A percentile compares a stretch with the other conserved stretches of the same genome.
Conservation (phyloP, 306 rosid genomes). For the Cicer judaicum region DNA sequence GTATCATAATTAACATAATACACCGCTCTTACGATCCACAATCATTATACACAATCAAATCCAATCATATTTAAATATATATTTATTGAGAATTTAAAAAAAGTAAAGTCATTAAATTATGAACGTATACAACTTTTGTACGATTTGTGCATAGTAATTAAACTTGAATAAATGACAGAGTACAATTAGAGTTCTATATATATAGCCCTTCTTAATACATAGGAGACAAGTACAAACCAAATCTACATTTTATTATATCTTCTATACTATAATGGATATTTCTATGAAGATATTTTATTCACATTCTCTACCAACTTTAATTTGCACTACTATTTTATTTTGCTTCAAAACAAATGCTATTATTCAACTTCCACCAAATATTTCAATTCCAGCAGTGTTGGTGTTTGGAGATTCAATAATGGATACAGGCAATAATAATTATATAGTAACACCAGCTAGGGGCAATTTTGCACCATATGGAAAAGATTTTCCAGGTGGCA, state of each 20-base stretch:
- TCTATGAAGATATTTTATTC: conserved; percentile 11
- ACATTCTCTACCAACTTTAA: background rate
- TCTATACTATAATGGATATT: background rate
- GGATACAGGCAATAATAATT: conserved; percentile 82
- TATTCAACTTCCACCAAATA: conserved; percentile 48
- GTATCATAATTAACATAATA: too few relatives aligned
- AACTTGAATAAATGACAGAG: too few relatives aligned
- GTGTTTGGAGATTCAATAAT: conserved; percentile 76
- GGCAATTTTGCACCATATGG: conserved; percentile 51
- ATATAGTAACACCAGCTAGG: background rate
- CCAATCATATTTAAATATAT: too few relatives aligned
- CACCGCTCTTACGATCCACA: too few relatives aligned
- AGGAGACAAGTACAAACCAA: background rate
- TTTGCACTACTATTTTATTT: background rate
- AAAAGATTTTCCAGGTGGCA: conserved; percentile 35
- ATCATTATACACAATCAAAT: too few relatives aligned
- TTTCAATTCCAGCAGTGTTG: conserved; percentile 56
- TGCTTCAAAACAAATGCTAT: conserved; percentile 3
- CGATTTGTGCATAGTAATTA: too few relatives aligned
- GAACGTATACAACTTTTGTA: too few relatives aligned
- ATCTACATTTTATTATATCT: background rate
- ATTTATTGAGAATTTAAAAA: too few relatives aligned
- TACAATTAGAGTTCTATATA: background rate
- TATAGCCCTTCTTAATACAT: background rate
- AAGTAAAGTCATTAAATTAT: too few relatives aligned